Conservation (phyloP, 768 basidiomycete species). For the Phylloporus arenicola region DNA sequence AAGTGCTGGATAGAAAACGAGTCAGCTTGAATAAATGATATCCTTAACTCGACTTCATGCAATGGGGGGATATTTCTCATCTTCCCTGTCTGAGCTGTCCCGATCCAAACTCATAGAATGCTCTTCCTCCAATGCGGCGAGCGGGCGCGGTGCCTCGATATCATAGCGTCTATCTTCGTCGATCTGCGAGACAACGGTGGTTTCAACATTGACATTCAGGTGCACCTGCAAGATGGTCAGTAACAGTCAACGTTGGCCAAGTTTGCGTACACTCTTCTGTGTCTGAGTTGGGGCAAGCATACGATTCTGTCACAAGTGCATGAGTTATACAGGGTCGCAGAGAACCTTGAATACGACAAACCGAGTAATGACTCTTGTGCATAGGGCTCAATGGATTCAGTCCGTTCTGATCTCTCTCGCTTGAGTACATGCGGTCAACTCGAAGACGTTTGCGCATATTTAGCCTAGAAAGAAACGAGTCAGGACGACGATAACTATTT, state of each 20-base stretch:
- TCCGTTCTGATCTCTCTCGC: conserved; percentile 21
- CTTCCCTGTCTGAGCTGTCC: conserved; percentile 15
- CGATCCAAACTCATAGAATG: conserved; percentile 11
- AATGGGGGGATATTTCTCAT: conserved; percentile 11
- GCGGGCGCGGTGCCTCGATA: conserved; percentile 11
- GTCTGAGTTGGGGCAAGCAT: conserved; percentile 17
- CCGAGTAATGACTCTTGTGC: conserved; percentile 21
- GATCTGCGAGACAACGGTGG: conserved; percentile 29
- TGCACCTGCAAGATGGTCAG: conserved; percentile 3
- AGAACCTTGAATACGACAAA: conserved; percentile 2
- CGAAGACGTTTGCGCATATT: conserved; percentile 30
- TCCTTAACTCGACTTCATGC: conserved; percentile 8
- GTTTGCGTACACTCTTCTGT: conserved; percentile 19
- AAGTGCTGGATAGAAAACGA: neutral
- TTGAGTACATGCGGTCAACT: conserved; percentile 22
- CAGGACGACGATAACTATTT: neutral
- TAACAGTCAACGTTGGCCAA: neutral
- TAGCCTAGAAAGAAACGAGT: conserved; percentile 8
- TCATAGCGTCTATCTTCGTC: conserved; percentile 24
- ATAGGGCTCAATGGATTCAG: conserved; percentile 13
- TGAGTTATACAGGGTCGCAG: neutral
- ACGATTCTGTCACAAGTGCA: conserved; percentile 13
- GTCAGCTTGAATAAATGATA: conserved; percentile 1
- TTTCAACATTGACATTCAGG: conserved; percentile 32
- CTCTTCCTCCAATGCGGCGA: conserved; percentile 10